phyloP scores from a whole-genome alignment of 805 yeast genomes.

The Candida arabinofermentans region DNA sequence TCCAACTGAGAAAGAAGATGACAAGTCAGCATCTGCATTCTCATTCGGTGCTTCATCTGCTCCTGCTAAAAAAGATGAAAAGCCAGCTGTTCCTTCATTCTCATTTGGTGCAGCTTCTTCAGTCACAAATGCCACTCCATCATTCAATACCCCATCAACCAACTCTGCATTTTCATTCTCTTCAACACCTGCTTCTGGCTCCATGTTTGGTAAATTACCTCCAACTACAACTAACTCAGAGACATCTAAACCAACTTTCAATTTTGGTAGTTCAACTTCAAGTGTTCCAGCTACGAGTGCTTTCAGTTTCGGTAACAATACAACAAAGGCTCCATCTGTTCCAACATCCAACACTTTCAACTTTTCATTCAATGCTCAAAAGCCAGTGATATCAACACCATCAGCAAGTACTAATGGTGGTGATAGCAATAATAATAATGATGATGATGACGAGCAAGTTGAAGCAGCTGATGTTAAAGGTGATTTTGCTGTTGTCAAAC shows the following conservation, averaged over 20 bases:
- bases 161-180: constrained; percentile 8
- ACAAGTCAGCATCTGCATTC: constrained; percentile 8
- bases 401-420: constrained; percentile 3
- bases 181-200: constrained; percentile 2
- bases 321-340: constrained; percentile 4
- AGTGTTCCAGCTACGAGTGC: constrained; percentile 12
- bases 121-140: constrained; percentile 1
- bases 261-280: constrained; percentile 2
- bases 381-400: constrained; percentile 2
- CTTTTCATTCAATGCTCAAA: constrained; percentile 26
- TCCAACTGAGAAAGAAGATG: too few relatives aligned
- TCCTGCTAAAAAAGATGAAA: too few relatives aligned
- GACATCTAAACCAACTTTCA: constrained; percentile 9
- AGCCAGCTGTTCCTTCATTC: constrained; percentile 8
- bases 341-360: constrained; percentile 11
- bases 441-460: constrained; percentile 1
- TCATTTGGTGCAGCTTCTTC: constrained; percentile 19
- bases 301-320: constrained; percentile 1
- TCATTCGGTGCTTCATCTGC: constrained; percentile 19
- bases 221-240: constrained; percentile 10
- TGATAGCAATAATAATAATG: neutral
- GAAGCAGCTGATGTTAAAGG: constrained; percentile 38
- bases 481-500: constrained; percentile 42
- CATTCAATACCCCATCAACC: neutral
- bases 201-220: constrained; percentile 1